phyloP scores from a whole-genome alignment of 768 basidiomycete genomes.

The Boletus insuetus region DNA sequence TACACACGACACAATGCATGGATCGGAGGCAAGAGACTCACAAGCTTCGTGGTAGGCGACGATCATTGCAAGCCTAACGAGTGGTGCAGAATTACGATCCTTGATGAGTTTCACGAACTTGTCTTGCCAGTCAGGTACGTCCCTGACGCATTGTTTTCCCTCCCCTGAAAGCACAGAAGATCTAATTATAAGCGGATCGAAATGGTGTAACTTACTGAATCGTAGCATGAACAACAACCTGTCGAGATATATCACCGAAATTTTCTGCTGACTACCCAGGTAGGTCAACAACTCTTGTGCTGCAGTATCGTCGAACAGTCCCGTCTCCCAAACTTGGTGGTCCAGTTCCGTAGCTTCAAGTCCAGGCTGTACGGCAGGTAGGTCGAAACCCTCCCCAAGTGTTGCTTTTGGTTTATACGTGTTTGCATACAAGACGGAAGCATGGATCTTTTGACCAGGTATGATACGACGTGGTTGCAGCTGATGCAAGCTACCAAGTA shows the following conservation, averaged over 20 bases:
- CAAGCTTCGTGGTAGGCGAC: constrained; percentile 23
- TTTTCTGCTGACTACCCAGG: constrained; percentile 7
- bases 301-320: constrained; percentile 19
- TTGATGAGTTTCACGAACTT: constrained; percentile 12
- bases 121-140: constrained; percentile 10
- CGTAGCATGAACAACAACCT: constrained; percentile 16
- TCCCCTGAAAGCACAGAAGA: constrained; percentile 6
- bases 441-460: constrained; percentile 27
- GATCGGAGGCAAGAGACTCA: background rate
- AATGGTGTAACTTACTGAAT: constrained; percentile 14
- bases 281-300: constrained; percentile 10
- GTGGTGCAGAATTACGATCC: constrained; percentile 4
- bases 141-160: constrained; percentile 20
- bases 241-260: constrained; percentile 2
- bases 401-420: constrained; percentile 18
- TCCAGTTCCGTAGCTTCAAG: constrained; percentile 3
- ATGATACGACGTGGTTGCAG: constrained; percentile 24
- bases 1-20: no score
- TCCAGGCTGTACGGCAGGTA: constrained; percentile 6
- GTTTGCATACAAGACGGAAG: constrained; percentile 23
- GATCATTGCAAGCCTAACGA: constrained; percentile 20
- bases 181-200: background rate
- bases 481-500: constrained; percentile 11
- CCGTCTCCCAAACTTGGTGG: constrained; percentile 15
- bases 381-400: constrained; percentile 23